These are phyloP conservation scores for Alternaria triticina DNA, from an alignment of 2,329 filamentous ascomycete genomes.

Conservation along the genomic window DNA sequence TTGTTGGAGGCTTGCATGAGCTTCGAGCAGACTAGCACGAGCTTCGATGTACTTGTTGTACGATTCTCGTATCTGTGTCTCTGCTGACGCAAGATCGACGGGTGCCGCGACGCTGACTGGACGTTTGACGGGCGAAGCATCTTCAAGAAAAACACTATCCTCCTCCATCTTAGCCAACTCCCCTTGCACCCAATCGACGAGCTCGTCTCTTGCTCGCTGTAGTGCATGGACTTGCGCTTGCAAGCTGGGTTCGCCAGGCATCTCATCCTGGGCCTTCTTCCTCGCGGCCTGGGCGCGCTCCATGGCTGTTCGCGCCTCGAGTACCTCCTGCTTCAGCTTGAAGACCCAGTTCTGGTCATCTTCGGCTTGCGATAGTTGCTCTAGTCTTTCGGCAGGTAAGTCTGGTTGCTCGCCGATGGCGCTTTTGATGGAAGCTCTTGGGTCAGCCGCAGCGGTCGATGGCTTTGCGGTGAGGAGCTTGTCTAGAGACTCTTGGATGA, in stretches of 20 bases:
- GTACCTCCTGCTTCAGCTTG: constrained; percentile 49
- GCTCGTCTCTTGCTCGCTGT: constrained; percentile 54
- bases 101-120: not conserved
- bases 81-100: constrained; percentile 28
- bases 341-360: constrained; percentile 38
- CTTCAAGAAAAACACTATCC: constrained; percentile 43
- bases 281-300: constrained; percentile 37
- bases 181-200: constrained; percentile 60
- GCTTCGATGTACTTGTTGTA: constrained; percentile 41
- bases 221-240: constrained; percentile 49
- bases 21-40: not conserved
- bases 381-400: constrained; percentile 43
- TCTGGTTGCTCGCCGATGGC: constrained; percentile 46
- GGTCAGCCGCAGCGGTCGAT: constrained; percentile 32
- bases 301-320: constrained; percentile 43
- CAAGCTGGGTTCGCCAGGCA: constrained; percentile 13
- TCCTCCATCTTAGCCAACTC: constrained; percentile 54
- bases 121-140: constrained; percentile 42
- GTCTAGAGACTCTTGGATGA: constrained; percentile 55
- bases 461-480: constrained; percentile 46
- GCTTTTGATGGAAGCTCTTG: constrained; percentile 34
- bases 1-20: constrained; percentile 27
- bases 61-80: constrained; percentile 31
- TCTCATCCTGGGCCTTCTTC: constrained; percentile 18
- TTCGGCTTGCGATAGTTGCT: constrained; percentile 26